Base-by-base conservation (phyloP, 2,329 filamentous ascomycete species). In the Plectosphaerella sp. region DNA sequence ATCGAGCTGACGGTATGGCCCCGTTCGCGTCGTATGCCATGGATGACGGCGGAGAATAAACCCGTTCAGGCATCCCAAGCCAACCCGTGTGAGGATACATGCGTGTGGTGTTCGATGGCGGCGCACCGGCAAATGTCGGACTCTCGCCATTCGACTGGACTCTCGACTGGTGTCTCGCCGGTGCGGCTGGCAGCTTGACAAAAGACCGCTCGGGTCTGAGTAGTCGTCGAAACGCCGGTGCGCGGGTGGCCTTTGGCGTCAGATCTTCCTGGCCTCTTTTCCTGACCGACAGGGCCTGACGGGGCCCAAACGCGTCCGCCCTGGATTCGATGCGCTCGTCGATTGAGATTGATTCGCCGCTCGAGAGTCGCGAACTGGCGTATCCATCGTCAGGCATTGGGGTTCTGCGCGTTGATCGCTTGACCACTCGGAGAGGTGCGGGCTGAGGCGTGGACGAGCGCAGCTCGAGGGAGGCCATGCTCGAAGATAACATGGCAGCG, bases 371-470 rank as follows among this genome's bases (percentile, higher is more conserved):
- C 12, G 37, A 20, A 16, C 20, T 42, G n/a, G 24, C 35, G 35
- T 24, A 47, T 47, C 11, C 28, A 33, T 33, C 28, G 11, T 39
- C 28, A n/a, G 49, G 49, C 10, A 43, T 22, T 22, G 22, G 10
- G 18, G 6, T 18, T 5, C 18, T 20, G 41, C 16, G 55, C 54
- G 16, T 33, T 12, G 28, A 33, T 59, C 67, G 66, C 61, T 80
- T 83, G 59, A 74, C 62, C 59, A 83, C 77, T 41, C 75, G 73
- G 35, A 82, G 62, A 11, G 80, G 80, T 33, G 69, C 69, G 16
- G 77, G 73, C 52, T 62, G 60, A 58, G 65, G 41, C 9, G 41
- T 43, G 5, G 41, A 18, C 4, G 41, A 43, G n/a, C 41, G 41
- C 10, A 43, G n/a, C 66, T 20, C 47, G 47, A 12, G 33, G 22